Conservation (phyloP, 352 stramenopile species). For the Pythium chondricola region DNA sequence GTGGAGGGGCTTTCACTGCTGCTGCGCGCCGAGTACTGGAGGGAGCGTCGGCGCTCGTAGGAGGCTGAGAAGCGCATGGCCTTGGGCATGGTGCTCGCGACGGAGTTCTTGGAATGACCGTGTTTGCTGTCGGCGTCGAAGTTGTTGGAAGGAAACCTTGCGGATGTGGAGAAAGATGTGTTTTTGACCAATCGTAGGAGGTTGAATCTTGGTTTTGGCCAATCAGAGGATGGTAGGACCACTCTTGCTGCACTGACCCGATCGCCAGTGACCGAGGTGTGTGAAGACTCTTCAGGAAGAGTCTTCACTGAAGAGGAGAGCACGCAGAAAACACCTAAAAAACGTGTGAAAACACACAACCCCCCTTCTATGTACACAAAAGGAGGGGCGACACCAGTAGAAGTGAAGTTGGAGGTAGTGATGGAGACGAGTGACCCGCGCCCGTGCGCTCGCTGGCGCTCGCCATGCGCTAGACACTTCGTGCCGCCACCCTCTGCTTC, state of each 20-base stretch:
- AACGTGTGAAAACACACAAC: too few relatives aligned
- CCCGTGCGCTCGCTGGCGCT: too few relatives aligned
- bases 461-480: too few relatives aligned
- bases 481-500: too few relatives aligned
- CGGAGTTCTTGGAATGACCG: background rate
- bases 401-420: too few relatives aligned
- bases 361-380: too few relatives aligned
- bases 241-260: background rate
- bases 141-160: background rate
- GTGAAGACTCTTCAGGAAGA: too few relatives aligned
- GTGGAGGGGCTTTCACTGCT: background rate
- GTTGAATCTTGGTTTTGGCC: constrained; percentile 23
- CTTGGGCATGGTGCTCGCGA: constrained; percentile 9
- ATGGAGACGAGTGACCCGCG: too few relatives aligned
- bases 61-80: constrained; percentile 16
- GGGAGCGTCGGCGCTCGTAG: constrained; percentile 14
- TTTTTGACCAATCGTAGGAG: constrained; percentile 9
- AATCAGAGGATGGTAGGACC: constrained; percentile 2
- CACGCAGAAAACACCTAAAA: too few relatives aligned
- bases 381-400: too few relatives aligned
- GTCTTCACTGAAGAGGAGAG: too few relatives aligned
- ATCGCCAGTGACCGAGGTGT: constrained; percentile 12
- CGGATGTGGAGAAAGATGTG: background rate
- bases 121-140: background rate
- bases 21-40: constrained; percentile 3